Conservation (phyloP, 768 basidiomycete genomes). For the Pleurotus eryngii region DNA sequence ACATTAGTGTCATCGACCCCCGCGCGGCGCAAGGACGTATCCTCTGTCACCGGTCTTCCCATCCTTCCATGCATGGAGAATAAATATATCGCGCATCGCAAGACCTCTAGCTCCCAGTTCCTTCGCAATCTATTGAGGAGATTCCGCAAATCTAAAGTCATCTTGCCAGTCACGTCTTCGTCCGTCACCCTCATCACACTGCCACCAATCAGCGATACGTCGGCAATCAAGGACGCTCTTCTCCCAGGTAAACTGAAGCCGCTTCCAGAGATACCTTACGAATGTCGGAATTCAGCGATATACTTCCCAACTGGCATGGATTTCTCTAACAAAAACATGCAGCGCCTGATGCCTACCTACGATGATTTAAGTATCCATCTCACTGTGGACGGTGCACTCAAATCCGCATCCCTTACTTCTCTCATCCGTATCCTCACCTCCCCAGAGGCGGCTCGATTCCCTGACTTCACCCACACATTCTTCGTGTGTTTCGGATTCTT, state of each 20-base stretch:
- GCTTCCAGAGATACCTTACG: constrained; percentile 4
- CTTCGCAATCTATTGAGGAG: not conserved
- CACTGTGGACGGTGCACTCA: constrained; percentile 23
- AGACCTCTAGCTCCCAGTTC: not conserved
- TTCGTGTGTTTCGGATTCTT: constrained; percentile 74
- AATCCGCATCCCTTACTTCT: constrained; percentile 34
- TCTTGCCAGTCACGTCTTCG: not conserved
- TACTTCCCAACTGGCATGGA: not conserved
- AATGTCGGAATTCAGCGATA: not conserved
- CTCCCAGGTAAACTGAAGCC: not conserved
- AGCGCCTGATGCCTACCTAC: not conserved
- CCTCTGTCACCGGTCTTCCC: not conserved
- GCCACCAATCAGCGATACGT: not conserved
- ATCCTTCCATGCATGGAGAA: not conserved
- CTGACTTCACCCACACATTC: constrained; percentile 49
- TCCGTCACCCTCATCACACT: not conserved
- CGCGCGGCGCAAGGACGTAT: not conserved
- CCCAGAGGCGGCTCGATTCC: constrained; percentile 33
- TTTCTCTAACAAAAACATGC: not conserved
- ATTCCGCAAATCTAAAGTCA: not conserved
- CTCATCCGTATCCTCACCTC: constrained; percentile 46
- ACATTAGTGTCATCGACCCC: not conserved
- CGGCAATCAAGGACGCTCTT: not conserved
- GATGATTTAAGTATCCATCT: constrained; percentile 20
- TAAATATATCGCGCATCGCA: not conserved